Conservation (phyloP, 202 grass and related monocot species). For the Dendrocalamus latiflorus region DNA sequence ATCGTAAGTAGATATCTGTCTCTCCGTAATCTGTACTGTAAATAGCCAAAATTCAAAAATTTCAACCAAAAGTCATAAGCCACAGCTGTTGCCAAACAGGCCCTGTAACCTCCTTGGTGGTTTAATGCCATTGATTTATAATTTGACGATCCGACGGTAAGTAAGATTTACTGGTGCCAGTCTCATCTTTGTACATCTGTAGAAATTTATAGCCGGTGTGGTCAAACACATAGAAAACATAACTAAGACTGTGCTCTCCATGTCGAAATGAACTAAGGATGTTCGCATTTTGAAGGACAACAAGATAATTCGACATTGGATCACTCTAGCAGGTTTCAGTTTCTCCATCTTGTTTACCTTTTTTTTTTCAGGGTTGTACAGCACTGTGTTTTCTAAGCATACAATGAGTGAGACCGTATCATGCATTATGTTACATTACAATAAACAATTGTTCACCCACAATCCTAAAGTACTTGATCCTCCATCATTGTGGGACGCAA, state of each 20-base stretch:
- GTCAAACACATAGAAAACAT: not conserved
- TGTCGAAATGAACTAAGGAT: not conserved
- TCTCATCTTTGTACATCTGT: no score
- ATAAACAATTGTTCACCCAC: not conserved
- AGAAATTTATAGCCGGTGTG: no score
- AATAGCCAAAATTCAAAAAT: no score
- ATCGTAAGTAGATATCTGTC: no score
- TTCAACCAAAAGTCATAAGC: no score
- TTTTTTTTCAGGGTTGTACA: not conserved
- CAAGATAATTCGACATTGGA: not conserved
- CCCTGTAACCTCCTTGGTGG: no score
- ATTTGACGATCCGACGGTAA: no score
- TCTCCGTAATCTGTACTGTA: no score
- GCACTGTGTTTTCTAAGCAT: not conserved
- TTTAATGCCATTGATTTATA: no score
- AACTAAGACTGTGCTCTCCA: not conserved
- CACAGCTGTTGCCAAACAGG: no score
- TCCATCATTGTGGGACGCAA: constrained; percentile 3
- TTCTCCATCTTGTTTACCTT: not conserved
- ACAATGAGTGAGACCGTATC: not conserved
- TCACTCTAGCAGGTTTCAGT: not conserved
- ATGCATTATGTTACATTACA: not conserved
- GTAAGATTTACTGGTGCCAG: no score
- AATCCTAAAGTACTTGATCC: constrained; percentile 17
- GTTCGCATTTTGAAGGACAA: not conserved